Conservation (phyloP, 2,329 filamentous ascomycete genomes). For the Penicillium thymicola region DNA sequence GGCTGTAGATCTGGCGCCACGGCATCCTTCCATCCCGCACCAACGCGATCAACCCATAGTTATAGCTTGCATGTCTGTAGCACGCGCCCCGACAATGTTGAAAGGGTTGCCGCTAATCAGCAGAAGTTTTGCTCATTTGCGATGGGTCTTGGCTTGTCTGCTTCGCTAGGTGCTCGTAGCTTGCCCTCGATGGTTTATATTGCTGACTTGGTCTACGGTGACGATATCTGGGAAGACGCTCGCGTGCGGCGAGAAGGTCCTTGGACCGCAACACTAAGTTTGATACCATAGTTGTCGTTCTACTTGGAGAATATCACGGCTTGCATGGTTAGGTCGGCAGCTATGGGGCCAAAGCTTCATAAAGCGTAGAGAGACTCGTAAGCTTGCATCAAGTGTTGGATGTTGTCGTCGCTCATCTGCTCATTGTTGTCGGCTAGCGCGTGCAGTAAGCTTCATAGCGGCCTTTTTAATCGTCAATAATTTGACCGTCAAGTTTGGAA, state of each 20-base stretch:
- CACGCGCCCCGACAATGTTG: slow-evolving; percentile 64
- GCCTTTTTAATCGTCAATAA: slow-evolving; percentile 42
- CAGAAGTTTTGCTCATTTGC: slow-evolving; percentile 56
- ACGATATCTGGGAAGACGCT: slow-evolving; percentile 55
- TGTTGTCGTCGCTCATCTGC: slow-evolving; percentile 44
- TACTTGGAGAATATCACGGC: slow-evolving; percentile 71
- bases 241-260: slow-evolving; percentile 51
- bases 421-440: slow-evolving; percentile 58
- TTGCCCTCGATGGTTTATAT: slow-evolving; percentile 64
- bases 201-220: slow-evolving; percentile 58
- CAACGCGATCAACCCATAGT: slow-evolving; percentile 65
- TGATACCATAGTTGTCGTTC: slow-evolving; percentile 60
- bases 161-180: slow-evolving; percentile 59
- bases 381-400: slow-evolving; percentile 56
- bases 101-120: slow-evolving; percentile 71
- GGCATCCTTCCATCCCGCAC: slow-evolving; percentile 63
- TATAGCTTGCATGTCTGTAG: slow-evolving; percentile 60
- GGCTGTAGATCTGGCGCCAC: slow-evolving; percentile 53
- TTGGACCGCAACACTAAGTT: slow-evolving; percentile 58
- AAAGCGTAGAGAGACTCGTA: slow-evolving; percentile 66
- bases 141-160: slow-evolving; percentile 47
- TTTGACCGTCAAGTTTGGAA: not conserved
- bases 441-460: slow-evolving; percentile 59
- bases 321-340: slow-evolving; percentile 42
- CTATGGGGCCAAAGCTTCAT: slow-evolving; percentile 58